phyloP scores from a whole-genome alignment of 495 filamentous ascomycete genomes.

The Aspergillus heteromorphus region DNA sequence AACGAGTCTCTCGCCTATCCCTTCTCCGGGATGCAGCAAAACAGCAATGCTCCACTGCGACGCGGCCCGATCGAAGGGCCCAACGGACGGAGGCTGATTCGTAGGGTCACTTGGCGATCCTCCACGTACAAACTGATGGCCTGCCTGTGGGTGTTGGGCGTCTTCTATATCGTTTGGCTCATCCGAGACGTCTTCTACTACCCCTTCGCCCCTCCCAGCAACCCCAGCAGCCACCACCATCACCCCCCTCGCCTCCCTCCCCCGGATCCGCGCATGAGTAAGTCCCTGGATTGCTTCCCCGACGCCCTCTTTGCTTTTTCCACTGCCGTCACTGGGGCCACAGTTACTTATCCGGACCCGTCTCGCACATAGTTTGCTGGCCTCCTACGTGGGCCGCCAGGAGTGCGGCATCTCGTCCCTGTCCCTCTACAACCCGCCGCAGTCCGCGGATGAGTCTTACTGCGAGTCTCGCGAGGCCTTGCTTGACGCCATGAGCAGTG shows the following conservation, averaged over 20 bases:
- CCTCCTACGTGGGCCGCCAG: constrained; percentile 37
- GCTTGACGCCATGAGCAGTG: constrained; percentile 41
- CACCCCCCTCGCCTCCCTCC: not conserved
- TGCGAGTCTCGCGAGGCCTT: constrained; percentile 35
- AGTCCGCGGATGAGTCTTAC: constrained; percentile 16
- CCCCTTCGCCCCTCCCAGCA: constrained; percentile 29
- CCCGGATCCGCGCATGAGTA: constrained; percentile 14
- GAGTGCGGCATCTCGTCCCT: constrained; percentile 41
- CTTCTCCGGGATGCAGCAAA: constrained; percentile 23
- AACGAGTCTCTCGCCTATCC: constrained; percentile 37
- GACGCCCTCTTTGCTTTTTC: not conserved
- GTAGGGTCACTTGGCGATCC: constrained; percentile 47
- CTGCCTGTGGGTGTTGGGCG: constrained; percentile 41
- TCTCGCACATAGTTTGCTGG: constrained; percentile 31
- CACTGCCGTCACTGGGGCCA: constrained; percentile 1
- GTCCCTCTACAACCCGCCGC: constrained; percentile 37
- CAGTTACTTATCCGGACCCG: constrained; percentile 15
- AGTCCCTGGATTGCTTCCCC: constrained; percentile 11
- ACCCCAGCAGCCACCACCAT: constrained; percentile 6
- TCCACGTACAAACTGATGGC: constrained; percentile 47
- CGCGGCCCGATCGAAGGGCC: constrained; percentile 44
- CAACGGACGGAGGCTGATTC: constrained; percentile 39
- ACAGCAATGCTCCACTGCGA: constrained; percentile 19
- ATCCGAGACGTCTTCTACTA: constrained; percentile 43
- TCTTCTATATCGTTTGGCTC: constrained; percentile 44